Conservation (phyloP, 1,284 basidiomycete species). For the Apiotrichum sp. region DNA sequence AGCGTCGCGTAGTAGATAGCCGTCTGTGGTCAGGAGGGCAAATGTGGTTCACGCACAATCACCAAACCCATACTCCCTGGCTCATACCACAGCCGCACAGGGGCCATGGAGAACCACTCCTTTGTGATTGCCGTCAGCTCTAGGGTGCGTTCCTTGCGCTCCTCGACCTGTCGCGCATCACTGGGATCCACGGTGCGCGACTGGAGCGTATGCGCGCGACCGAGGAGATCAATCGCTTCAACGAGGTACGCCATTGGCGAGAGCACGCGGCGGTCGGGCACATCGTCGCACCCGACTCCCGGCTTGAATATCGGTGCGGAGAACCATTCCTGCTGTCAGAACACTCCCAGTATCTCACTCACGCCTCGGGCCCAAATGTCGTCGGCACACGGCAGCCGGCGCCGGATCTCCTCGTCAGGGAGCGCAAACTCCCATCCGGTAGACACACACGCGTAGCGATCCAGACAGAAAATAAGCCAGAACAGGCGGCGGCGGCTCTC, state of each 20-base stretch:
- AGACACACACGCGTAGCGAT: slow-evolving; percentile 44
- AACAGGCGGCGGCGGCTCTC: slow-evolving; percentile 42
- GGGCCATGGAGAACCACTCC: slow-evolving; percentile 36
- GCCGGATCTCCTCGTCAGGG: slow-evolving; percentile 40
- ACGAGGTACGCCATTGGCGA: slow-evolving; percentile 43
- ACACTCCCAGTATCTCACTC: slow-evolving; percentile 8
- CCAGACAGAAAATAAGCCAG: slow-evolving; percentile 46
- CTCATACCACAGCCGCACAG: slow-evolving; percentile 12
- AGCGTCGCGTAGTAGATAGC: slow-evolving; percentile 44
- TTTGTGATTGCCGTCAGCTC: slow-evolving; percentile 34
- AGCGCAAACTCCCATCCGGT: slow-evolving; percentile 48
- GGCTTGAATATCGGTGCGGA: slow-evolving; percentile 37
- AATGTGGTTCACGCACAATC: slow-evolving; percentile 30
- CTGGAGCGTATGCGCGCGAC: slow-evolving; percentile 42
- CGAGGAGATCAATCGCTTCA: slow-evolving; percentile 44
- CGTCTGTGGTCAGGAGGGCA: slow-evolving; percentile 23
- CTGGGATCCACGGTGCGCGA: slow-evolving; percentile 35
- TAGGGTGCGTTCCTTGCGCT: slow-evolving; percentile 33
- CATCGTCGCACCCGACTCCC: slow-evolving; percentile 29
- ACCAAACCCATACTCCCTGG: slow-evolving; percentile 26
- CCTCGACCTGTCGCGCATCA: slow-evolving; percentile 37
- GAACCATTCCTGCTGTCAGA: slow-evolving; percentile 34
- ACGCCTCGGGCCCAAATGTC: slow-evolving; percentile 37
- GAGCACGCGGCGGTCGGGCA: slow-evolving; percentile 18
- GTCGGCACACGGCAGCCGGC: slow-evolving; percentile 41